Conservation (phyloP, 2,329 filamentous ascomycete genomes). For the Diaporthe helianthi region DNA sequence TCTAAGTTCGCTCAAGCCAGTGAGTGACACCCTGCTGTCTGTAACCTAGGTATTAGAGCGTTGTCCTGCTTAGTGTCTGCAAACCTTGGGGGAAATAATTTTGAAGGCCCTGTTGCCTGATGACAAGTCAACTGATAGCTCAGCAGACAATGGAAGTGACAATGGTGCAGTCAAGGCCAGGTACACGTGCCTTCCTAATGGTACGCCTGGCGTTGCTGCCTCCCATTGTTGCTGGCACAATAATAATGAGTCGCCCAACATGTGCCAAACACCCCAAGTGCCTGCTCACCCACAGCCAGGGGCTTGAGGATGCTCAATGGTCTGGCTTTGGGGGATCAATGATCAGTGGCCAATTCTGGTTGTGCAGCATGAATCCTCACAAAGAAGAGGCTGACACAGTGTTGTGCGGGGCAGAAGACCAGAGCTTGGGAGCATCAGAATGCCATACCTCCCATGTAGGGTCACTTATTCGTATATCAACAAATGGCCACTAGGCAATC, state of each 20-base stretch:
- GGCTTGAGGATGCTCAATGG: not conserved
- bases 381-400: not conserved
- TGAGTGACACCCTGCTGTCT: not conserved
- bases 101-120: too few relatives aligned
- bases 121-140: not conserved
- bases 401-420: not conserved
- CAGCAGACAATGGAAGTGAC: not conserved
- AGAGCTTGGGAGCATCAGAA: not conserved
- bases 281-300: too few relatives aligned
- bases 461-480: not conserved
- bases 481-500: not conserved
- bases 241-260: not conserved
- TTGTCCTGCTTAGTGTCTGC: not conserved
- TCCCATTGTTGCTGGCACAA: not conserved
- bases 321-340: not conserved
- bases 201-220: not conserved
- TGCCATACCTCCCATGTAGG: not conserved
- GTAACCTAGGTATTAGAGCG: not conserved
- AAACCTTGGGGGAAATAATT: too few relatives aligned
- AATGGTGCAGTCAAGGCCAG: not conserved
- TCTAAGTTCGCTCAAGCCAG: not conserved
- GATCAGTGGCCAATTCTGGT: not conserved
- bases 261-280: not conserved
- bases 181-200: constrained; percentile 4
- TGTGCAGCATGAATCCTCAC: too few relatives aligned